Evolutionary conservation across 306 rosid genomes (phyloP).

Genomic region (Dalbergia cochinchinensis): DNA sequence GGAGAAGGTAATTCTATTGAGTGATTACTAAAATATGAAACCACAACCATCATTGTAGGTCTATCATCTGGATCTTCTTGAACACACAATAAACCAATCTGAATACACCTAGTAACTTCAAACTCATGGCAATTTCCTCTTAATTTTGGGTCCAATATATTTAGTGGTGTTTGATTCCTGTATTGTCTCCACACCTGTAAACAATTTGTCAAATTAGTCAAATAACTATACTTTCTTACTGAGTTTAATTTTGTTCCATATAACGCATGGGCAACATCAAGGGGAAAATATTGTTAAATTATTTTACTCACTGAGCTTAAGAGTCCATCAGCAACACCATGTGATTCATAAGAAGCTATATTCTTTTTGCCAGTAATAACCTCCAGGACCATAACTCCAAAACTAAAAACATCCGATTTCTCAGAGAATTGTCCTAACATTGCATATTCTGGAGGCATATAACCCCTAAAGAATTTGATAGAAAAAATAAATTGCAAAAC

Average conservation of each 20-base stretch:
- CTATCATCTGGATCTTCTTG: not conserved
- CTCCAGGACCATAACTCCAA: not conserved
- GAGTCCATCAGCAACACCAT: not conserved
- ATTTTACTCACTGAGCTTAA: not conserved
- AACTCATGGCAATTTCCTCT: not conserved
- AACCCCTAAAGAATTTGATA: not conserved
- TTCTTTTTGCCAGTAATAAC: not conserved
- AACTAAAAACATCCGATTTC: not conserved
- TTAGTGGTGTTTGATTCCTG: not conserved
- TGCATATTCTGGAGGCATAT: too few species aligned
- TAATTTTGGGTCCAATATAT: not conserved
- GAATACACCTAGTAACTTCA: not conserved
- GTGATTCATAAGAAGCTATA: not conserved
- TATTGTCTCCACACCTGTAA: conserved; percentile 3
- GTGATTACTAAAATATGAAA: not conserved
- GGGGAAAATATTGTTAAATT: not conserved
- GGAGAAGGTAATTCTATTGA: not conserved
- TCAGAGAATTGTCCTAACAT: too few species aligned
- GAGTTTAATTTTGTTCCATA: too few species aligned
- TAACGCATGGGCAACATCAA: too few species aligned
- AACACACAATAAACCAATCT: conserved; percentile 8
- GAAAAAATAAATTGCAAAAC: too few species aligned
- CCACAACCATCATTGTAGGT: not conserved
- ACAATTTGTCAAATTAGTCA: not conserved
- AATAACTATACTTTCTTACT: too few species aligned